A percentile compares a stretch with the other conserved stretches of the same genome.
Conservation (phyloP, 129 eudicot species). For the Glebionis coronaria region DNA sequence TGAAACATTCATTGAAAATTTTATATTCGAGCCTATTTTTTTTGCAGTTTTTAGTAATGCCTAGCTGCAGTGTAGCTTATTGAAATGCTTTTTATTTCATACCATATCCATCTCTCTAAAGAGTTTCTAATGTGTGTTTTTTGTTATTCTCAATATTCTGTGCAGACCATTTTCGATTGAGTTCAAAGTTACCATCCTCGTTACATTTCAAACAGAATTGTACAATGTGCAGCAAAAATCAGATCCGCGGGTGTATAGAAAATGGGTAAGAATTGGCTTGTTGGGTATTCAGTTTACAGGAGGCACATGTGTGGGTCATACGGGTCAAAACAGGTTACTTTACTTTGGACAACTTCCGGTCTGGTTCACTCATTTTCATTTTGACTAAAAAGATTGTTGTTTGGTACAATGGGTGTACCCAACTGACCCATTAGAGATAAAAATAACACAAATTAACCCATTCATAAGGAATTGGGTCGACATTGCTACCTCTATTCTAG, state of each 20-base stretch:
- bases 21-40: background rate
- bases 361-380: no score
- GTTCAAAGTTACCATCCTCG: constrained; percentile 64
- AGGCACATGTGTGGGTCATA: no score
- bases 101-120: background rate
- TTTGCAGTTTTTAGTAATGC: constrained; percentile 4
- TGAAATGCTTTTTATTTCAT: background rate
- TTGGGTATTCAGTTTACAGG: no score
- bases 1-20: constrained; percentile 1
- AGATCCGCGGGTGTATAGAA: constrained; percentile 51
- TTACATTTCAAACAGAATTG: constrained; percentile 64
- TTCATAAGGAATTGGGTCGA: no score
- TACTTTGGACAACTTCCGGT: no score
- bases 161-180: no score
- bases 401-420: no score
- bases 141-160: background rate
- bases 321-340: no score
- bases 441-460: no score
- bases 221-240: constrained; percentile 54
- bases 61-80: constrained; percentile 11
- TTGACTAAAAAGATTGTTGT: no score
- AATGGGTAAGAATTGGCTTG: constrained; percentile 52
- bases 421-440: no score
- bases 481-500: no score
- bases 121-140: background rate